These are phyloP conservation scores for Picea abies DNA, from an alignment of 83 land plant genomes.

Conservation along the genomic window DNA sequence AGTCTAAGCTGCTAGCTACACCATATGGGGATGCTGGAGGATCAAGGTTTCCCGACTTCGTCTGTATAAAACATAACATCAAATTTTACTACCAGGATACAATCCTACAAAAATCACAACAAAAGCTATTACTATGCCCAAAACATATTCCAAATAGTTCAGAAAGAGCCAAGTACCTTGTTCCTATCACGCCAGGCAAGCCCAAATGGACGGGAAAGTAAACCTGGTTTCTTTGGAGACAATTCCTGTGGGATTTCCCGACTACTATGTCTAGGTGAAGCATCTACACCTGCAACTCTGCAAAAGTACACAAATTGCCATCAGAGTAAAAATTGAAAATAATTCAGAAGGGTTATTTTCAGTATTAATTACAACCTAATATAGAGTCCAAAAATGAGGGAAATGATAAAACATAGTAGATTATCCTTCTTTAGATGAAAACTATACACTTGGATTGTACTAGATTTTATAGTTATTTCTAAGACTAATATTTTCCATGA, in stretches of 20 bases:
- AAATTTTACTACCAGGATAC: not conserved
- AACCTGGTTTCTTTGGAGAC: conserved; percentile 26
- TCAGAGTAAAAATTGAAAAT: not conserved
- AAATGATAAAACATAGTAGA: no score
- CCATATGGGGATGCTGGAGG: not conserved
- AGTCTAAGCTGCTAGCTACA: not conserved
- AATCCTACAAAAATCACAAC: not conserved
- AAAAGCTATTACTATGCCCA: not conserved
- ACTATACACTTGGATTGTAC: no score
- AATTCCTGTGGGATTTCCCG: conserved; percentile 22
- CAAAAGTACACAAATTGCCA: conserved; percentile 1
- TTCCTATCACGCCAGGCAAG: conserved; percentile 35
- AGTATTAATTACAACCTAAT: no score
- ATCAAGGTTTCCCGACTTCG: conserved; percentile 1
- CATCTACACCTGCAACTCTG: not conserved
- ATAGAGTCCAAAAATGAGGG: no score
- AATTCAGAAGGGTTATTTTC: not conserved
- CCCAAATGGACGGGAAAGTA: conserved; percentile 42
- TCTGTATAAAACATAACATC: not conserved
- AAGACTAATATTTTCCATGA: no score
- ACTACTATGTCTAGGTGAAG: conserved; percentile 14
- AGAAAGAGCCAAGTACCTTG: conserved; percentile 3
- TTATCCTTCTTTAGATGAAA: no score
- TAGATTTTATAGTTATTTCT: no score
- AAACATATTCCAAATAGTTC: not conserved